phyloP scores from a whole-genome alignment of 345 rosid genomes.

The Hevea brasiliensis region DNA sequence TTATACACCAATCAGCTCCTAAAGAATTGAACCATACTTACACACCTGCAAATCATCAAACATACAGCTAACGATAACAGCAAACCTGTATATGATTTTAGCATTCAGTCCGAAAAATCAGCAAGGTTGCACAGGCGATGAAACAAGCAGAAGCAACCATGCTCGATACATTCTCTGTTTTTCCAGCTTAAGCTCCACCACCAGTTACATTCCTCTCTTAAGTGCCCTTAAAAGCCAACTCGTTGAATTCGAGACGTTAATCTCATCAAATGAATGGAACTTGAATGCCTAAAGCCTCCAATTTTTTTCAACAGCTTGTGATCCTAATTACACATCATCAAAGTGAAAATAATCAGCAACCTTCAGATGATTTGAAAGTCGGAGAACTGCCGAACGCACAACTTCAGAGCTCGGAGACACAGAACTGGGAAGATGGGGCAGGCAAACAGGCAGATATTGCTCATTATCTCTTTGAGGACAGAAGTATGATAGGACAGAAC shows the following conservation, averaged over 20 bases:
- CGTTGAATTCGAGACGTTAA: neutral
- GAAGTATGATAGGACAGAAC: conserved; percentile 56
- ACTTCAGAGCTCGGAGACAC: conserved; percentile 52
- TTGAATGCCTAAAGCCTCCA: conserved; percentile 18
- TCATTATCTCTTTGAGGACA: conserved; percentile 48
- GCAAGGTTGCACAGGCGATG: conserved; percentile 11
- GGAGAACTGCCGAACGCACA: conserved; percentile 51
- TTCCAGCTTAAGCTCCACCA: conserved; percentile 14
- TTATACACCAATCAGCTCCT: conserved; percentile 29
- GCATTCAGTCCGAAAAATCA: neutral
- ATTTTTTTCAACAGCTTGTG: conserved; percentile 8
- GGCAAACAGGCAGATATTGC: conserved; percentile 67
- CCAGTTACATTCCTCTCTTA: conserved; percentile 8
- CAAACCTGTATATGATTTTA: neutral
- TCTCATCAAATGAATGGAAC: conserved; percentile 5
- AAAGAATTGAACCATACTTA: conserved; percentile 9
- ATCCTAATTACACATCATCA: conserved; percentile 19
- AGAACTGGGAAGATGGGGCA: conserved; percentile 68
- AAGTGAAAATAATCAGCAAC: conserved; percentile 62
- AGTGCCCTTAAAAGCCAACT: conserved; percentile 7
- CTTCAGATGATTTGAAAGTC: conserved; percentile 61
- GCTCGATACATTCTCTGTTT: conserved; percentile 13
- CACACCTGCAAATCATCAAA: conserved; percentile 21
- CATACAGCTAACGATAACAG: conserved; percentile 8
- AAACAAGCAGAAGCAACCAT: conserved; percentile 38